Percentiles rank a stretch among this genome's conserved stretches.
phyloP scores from a whole-genome alignment of 2,329 filamentous ascomycete species.

The Exophiala xenobiotica region DNA sequence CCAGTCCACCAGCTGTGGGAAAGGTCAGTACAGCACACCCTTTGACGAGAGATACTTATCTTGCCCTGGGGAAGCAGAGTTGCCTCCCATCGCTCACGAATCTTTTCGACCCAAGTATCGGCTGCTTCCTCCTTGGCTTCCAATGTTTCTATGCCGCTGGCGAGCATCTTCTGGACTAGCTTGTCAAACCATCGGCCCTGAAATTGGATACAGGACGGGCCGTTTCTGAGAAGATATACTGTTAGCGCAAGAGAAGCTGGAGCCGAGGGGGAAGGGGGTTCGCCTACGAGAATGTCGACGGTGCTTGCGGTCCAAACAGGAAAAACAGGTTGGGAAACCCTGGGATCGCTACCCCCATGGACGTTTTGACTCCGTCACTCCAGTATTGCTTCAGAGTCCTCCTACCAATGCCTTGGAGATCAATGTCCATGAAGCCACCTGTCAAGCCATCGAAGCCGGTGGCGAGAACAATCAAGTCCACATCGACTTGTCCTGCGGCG shows the following conservation, averaged over 20 bases:
- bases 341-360: slow-evolving; percentile 42
- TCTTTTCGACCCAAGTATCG: slow-evolving; percentile 47
- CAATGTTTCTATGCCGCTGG: slow-evolving; percentile 50
- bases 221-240: slow-evolving; percentile 49
- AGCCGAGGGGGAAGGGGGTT: neutral
- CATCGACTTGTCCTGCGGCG: slow-evolving; percentile 44
- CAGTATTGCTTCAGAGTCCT: slow-evolving; percentile 38
- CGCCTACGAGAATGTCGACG: slow-evolving; percentile 39
- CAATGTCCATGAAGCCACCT: slow-evolving; percentile 41
- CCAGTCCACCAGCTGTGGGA: slow-evolving; percentile 58
- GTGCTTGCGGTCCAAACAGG: slow-evolving; percentile 56
- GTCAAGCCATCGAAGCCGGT: slow-evolving; percentile 47
- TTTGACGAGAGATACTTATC: slow-evolving; percentile 28
- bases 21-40: slow-evolving; percentile 53
- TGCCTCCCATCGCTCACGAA: slow-evolving; percentile 29
- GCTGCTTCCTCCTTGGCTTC: slow-evolving; percentile 49
- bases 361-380: slow-evolving; percentile 38
- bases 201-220: slow-evolving; percentile 54
- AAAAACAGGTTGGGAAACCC: slow-evolving; percentile 52
- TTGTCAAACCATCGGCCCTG: slow-evolving; percentile 56
- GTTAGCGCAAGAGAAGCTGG: slow-evolving; percentile 35
- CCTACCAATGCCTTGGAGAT: slow-evolving; percentile 36
- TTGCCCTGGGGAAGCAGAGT: slow-evolving; percentile 32
- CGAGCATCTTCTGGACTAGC: slow-evolving; percentile 49
- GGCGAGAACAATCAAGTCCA: slow-evolving; percentile 44